These are phyloP conservation scores for Zymoseptoria pseudotritici DNA, from an alignment of 2,329 filamentous ascomycete species.

Conservation along the genomic window DNA sequence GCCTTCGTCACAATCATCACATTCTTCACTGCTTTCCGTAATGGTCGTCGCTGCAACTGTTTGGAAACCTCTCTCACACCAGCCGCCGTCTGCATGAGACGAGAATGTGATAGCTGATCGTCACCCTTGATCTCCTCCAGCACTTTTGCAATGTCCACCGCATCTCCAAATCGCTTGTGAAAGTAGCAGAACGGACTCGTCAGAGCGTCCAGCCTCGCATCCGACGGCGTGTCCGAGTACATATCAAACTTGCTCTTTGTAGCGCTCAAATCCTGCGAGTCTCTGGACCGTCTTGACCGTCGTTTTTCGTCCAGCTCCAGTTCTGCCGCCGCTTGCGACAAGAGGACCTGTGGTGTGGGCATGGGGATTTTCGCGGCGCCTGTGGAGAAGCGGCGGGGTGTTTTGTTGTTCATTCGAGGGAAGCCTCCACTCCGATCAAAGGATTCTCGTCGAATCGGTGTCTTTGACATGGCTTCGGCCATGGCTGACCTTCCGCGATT, in stretches of 20 bases:
- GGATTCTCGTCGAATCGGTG: constrained; percentile 26
- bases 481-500: constrained; percentile 15
- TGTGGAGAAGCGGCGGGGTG: constrained; percentile 28
- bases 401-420: constrained; percentile 20
- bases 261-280: constrained; percentile 20
- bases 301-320: constrained; percentile 21
- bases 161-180: constrained; percentile 92
- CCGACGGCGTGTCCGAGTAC: constrained; percentile 23
- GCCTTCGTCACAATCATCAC: constrained; percentile 99
- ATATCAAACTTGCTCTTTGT: constrained; percentile 24
- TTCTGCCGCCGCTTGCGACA: constrained; percentile 24
- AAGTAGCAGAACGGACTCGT: constrained; percentile 89
- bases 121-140: constrained; percentile 86
- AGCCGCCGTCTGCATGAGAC: constrained; percentile 89
- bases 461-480: constrained; percentile 23
- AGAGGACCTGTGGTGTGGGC: constrained; percentile 25
- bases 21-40: constrained; percentile 84
- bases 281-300: constrained; percentile 18
- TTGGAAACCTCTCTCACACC: constrained; percentile 93
- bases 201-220: constrained; percentile 53
- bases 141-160: constrained; percentile 89
- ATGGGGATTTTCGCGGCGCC: constrained; percentile 27
- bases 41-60: constrained; percentile 83
- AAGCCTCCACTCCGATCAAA: constrained; percentile 26
- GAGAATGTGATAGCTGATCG: constrained; percentile 85